Conservation (phyloP, 78 protist species). For the Dictyostelium brefeldianum region DNA sequence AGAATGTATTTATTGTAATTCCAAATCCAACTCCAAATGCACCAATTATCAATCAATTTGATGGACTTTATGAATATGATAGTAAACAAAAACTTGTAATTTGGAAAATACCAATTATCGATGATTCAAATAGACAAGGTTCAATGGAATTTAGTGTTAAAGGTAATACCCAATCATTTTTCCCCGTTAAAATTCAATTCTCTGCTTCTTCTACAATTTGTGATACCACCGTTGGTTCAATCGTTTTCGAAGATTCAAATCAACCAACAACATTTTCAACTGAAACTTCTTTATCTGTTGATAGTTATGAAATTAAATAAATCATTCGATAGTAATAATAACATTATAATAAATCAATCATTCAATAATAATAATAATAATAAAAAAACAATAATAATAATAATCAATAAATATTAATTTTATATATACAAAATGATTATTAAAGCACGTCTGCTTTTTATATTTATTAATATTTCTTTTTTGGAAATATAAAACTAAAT, state of each 20-base stretch:
- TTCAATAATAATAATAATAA: background rate
- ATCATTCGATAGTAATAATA: background rate
- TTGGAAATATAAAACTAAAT: constrained; percentile 20
- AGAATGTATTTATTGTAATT: constrained; percentile 53
- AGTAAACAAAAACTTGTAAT: constrained; percentile 29
- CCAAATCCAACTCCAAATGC: constrained; percentile 64
- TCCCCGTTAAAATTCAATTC: constrained; percentile 68
- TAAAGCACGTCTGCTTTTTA: background rate
- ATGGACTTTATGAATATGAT: constrained; percentile 66
- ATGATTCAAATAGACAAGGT: constrained; percentile 56
- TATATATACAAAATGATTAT: background rate
- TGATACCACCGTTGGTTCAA: background rate
- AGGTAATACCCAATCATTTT: constrained; percentile 37
- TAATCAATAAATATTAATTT: background rate
- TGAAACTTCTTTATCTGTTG: constrained; percentile 35
- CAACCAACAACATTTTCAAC: constrained; percentile 29
- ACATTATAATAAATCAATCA: background rate
- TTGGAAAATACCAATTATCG: constrained; percentile 82
- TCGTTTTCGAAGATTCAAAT: background rate
- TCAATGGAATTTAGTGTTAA: constrained; percentile 76
- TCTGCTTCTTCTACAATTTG: constrained; percentile 17
- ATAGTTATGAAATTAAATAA: constrained; percentile 44
- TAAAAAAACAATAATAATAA: background rate
- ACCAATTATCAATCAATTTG: constrained; percentile 44
- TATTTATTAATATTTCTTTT: background rate